phyloP scores from a whole-genome alignment of 2,329 filamentous ascomycete genomes.

The Mycosphaerelloides madeirae region DNA sequence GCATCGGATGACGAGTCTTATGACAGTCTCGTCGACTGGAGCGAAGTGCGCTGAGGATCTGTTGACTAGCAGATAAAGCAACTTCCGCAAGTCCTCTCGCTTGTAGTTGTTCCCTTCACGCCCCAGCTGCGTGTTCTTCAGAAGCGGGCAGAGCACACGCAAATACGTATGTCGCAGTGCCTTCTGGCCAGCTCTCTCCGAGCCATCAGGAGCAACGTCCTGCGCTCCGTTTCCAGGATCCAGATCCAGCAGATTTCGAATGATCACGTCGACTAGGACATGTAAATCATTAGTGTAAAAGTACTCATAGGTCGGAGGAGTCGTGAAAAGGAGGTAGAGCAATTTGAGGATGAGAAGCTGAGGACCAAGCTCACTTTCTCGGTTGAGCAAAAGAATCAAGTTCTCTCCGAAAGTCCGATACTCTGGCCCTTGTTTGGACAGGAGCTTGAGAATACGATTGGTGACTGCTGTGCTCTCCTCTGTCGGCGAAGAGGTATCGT shows the following conservation, averaged over 20 bases:
- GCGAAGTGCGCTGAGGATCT: conserved; percentile 61
- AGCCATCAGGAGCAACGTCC: conserved; percentile 13
- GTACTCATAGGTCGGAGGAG: conserved; percentile 86
- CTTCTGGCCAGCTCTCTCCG: conserved; percentile 29
- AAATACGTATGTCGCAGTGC: conserved; percentile 87
- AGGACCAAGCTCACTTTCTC: conserved; percentile 86
- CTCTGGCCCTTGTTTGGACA: conserved; percentile 71
- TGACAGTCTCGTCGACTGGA: conserved; percentile 73
- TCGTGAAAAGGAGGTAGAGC: conserved; percentile 92
- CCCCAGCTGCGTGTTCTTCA: conserved; percentile 86
- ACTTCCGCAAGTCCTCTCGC: conserved; percentile 71
- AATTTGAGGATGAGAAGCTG: conserved; percentile 96
- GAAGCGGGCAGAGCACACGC: conserved; percentile 81
- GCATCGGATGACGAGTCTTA: conserved; percentile 72
- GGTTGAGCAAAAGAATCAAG: conserved; percentile 88
- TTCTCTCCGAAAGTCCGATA: conserved; percentile 98
- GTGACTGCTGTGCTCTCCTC: conserved; percentile 55
- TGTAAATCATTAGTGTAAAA: conserved; percentile 97
- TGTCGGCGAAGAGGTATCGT: conserved; percentile 49
- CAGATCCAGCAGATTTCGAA: conserved; percentile 92
- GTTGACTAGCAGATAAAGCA: conserved; percentile 63
- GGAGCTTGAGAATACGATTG: conserved; percentile 87
- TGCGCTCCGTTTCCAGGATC: conserved; percentile 64
- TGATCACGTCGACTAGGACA: conserved; percentile 90
- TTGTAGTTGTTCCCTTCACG: conserved; percentile 82